phyloP scores from a whole-genome alignment of 768 basidiomycete species.

The Termitomyces sp. region DNA sequence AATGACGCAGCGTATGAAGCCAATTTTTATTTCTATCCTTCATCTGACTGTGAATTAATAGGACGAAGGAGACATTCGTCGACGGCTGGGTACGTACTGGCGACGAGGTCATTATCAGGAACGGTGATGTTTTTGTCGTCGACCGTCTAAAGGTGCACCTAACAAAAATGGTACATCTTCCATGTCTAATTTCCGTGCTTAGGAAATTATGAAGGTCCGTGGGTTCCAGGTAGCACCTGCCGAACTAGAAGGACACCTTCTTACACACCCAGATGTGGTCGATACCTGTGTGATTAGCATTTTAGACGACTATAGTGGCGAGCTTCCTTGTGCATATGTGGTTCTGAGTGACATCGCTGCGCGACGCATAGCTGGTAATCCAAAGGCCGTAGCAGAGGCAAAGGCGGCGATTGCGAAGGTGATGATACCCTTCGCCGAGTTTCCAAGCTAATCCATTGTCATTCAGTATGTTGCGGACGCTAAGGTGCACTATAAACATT shows the following conservation, averaged over 20 bases:
- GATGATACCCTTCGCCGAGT: background rate
- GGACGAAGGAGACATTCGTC: constrained; percentile 59
- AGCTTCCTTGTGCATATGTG: constrained; percentile 67
- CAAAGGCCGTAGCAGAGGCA: constrained; percentile 28
- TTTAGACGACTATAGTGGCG: constrained; percentile 70
- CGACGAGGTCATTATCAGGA: constrained; percentile 64
- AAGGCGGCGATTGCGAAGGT: constrained; percentile 55
- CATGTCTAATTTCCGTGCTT: background rate
- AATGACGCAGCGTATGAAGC: constrained; percentile 60
- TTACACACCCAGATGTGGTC: constrained; percentile 52
- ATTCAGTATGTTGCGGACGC: constrained; percentile 49
- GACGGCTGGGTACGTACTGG: constrained; percentile 67
- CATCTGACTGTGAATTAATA: constrained; percentile 16
- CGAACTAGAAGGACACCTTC: constrained; percentile 60
- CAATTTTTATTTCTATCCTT: constrained; percentile 1
- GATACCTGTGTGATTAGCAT: constrained; percentile 64
- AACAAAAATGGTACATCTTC: background rate
- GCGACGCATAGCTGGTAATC: constrained; percentile 27
- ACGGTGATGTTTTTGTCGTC: constrained; percentile 61
- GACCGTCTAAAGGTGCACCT: constrained; percentile 66
- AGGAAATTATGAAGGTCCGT: constrained; percentile 72
- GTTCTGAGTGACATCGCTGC: constrained; percentile 40
- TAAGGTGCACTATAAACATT: constrained; percentile 55
- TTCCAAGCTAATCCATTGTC: background rate
- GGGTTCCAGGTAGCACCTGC: constrained; percentile 60